These are phyloP conservation scores for Fusarium sp. DNA, from an alignment of 2,329 filamentous ascomycete genomes.

Conservation along the genomic window DNA sequence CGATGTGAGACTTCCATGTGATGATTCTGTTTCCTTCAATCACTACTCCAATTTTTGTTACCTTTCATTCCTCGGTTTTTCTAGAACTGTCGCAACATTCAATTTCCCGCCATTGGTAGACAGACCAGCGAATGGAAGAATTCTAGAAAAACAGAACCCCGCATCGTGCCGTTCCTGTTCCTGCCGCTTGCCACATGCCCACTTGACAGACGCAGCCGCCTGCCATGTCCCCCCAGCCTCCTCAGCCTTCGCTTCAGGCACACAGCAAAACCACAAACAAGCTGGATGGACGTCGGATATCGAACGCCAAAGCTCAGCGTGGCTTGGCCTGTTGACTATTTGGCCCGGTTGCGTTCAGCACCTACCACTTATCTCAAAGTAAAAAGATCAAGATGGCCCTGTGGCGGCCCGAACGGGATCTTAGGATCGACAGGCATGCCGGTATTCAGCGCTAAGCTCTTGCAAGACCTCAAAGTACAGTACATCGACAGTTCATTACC, in stretches of 20 bases:
- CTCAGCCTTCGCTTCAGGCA: constrained; percentile 2
- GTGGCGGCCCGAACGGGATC: constrained; percentile 44
- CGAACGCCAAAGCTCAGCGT: background rate
- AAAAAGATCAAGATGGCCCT: constrained; percentile 24
- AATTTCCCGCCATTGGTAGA: constrained; percentile 26
- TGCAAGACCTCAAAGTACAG: constrained; percentile 4
- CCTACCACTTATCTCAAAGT: background rate
- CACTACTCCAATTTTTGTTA: background rate
- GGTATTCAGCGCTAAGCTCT: constrained; percentile 36
- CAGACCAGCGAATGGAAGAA: constrained; percentile 35
- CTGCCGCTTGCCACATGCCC: constrained; percentile 30
- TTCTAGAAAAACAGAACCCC: constrained; percentile 46
- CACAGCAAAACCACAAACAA: background rate
- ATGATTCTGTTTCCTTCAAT: background rate
- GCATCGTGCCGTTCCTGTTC: constrained; percentile 39
- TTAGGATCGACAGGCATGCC: constrained; percentile 42
- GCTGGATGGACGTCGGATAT: background rate
- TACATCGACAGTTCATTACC: background rate
- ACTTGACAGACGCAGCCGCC: constrained; percentile 22
- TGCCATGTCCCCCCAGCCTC: constrained; percentile 16
- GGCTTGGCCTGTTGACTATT: constrained; percentile 1
- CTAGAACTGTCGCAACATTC: background rate
- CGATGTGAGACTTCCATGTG: background rate
- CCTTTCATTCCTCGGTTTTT: background rate
- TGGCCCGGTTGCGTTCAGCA: background rate